phyloP scores from a whole-genome alignment of 148 eudicot genomes.

The Silene latifolia region DNA sequence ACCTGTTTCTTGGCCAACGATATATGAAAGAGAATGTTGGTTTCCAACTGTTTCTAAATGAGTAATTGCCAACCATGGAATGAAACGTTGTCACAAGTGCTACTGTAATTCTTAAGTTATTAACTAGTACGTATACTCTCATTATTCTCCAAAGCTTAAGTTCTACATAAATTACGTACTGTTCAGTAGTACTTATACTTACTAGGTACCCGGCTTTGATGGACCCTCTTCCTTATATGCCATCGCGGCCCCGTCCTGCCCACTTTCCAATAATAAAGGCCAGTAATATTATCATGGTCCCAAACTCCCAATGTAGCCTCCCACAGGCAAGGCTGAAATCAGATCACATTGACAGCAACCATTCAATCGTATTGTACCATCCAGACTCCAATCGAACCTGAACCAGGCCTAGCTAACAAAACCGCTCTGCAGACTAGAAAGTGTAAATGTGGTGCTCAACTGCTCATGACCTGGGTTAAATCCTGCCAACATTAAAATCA shows the following conservation, averaged over 20 bases:
- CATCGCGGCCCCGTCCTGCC: neutral
- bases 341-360: neutral
- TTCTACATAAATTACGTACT: neutral
- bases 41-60: slow-evolving; percentile 13
- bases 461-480: no score
- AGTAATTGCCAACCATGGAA: slow-evolving; percentile 10
- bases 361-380: neutral
- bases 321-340: neutral
- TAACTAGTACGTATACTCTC: neutral
- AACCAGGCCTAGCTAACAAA: neutral
- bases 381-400: neutral
- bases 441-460: no score
- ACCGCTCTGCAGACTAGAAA: neutral
- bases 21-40: slow-evolving; percentile 9
- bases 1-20: slow-evolving; percentile 5
- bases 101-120: neutral
- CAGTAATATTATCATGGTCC: neutral
- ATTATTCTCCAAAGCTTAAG: neutral
- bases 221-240: neutral
- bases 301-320: neutral
- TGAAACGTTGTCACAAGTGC: slow-evolving; percentile 7
- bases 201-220: neutral
- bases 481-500: no score
- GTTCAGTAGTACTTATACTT: neutral
- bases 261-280: neutral